Percentiles rank a stretch among this genome's conserved stretches.
Evolutionary conservation across 2,329 filamentous ascomycete genomes (phyloP).

Genomic region (Penicillium hordei): DNA sequence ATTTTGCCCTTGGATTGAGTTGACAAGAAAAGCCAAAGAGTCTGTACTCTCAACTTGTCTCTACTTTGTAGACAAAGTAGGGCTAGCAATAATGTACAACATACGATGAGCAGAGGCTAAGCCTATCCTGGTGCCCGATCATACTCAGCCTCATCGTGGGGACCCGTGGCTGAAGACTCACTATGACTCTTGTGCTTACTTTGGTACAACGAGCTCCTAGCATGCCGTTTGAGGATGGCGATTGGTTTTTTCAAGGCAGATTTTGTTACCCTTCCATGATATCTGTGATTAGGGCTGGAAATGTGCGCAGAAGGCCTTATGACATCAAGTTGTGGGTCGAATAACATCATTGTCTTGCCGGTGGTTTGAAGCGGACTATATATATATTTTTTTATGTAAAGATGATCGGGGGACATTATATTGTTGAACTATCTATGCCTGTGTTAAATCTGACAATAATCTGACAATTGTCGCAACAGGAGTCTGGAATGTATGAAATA

Average conservation of each 20-base stretch:
- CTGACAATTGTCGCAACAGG: too few species aligned
- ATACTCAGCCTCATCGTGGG: slow-evolving; percentile 3
- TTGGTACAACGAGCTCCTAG: neutral
- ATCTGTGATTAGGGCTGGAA: slow-evolving; percentile 6
- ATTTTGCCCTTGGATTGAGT: neutral
- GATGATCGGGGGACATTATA: neutral
- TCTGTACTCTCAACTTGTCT: neutral
- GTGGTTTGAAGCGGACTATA: neutral
- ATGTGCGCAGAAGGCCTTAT: neutral
- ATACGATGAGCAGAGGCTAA: neutral
- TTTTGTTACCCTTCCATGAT: neutral
- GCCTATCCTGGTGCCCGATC: slow-evolving; percentile 9
- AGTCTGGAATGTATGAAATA: neutral
- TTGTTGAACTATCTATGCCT: neutral
- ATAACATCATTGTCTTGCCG: neutral
- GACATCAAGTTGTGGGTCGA: slow-evolving; percentile 13
- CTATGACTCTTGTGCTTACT: neutral
- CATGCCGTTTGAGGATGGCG: neutral
- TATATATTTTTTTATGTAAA: neutral
- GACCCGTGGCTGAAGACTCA: neutral
- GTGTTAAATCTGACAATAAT: too few species aligned
- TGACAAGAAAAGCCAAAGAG: neutral
- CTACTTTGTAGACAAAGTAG: neutral
- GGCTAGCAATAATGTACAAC: neutral
- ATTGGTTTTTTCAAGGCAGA: neutral